Evolutionary conservation across 441 rosid genomes (phyloP).

Genomic region (Rhodomyrtus psidioides): DNA sequence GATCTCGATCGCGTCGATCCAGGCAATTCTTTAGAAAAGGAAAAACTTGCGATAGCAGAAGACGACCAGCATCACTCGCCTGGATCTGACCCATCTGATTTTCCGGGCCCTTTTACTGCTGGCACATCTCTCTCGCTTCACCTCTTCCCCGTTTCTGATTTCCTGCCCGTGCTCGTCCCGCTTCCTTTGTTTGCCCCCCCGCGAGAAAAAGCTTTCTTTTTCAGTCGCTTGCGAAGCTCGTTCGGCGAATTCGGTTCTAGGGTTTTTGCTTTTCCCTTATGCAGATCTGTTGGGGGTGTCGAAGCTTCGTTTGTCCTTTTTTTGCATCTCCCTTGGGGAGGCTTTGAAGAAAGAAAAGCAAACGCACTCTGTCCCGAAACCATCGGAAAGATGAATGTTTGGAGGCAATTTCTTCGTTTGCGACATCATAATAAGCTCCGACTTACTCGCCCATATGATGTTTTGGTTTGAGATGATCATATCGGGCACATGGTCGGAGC

Average conservation of each 20-base stretch:
- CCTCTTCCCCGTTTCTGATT: neutral
- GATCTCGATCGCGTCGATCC: conserved; percentile 18
- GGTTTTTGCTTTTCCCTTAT: neutral
- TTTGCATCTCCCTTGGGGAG: too few relatives aligned
- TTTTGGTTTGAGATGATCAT: neutral
- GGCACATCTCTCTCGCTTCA: conserved; percentile 17
- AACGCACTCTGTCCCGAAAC: conserved; percentile 75
- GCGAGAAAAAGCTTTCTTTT: neutral
- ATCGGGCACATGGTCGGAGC: conserved; percentile 7
- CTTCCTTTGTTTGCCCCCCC: neutral
- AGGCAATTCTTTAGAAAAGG: conserved; percentile 13
- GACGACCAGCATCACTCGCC: conserved; percentile 50
- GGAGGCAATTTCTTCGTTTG: conserved; percentile 83
- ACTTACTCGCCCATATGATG: conserved; percentile 7
- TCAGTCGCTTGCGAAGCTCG: neutral
- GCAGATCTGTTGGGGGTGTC: neutral
- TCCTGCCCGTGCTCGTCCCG: neutral
- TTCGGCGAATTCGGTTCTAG: neutral
- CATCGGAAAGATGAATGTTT: conserved; percentile 19
- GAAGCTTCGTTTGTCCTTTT: neutral
- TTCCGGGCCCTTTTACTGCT: conserved; percentile 52
- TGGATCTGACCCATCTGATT: conserved; percentile 46
- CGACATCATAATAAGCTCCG: conserved; percentile 17
- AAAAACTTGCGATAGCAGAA: conserved; percentile 34
- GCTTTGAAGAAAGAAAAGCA: conserved; percentile 10